Evolutionary conservation across 108 stramenopile species (phyloP).

Genomic region (Licmophora abbreviata): DNA sequence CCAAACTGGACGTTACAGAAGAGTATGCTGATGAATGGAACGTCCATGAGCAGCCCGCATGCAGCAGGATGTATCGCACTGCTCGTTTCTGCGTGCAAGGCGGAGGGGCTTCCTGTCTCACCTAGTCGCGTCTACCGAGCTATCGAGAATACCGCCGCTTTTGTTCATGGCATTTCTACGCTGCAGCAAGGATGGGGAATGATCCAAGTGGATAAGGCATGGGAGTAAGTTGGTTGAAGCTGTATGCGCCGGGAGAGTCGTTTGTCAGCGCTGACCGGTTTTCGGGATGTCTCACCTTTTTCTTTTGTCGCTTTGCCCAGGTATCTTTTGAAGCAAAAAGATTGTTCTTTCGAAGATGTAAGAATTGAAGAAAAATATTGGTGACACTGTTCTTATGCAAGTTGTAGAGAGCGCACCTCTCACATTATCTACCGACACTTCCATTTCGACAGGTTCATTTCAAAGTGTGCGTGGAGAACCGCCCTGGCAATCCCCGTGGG

Average conservation of each 20-base stretch:
- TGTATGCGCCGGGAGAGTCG: neutral
- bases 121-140: slow-evolving; percentile 59
- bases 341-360: no score
- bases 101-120: slow-evolving; percentile 35
- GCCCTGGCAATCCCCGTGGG: slow-evolving; percentile 36
- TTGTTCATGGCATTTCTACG: slow-evolving; percentile 4
- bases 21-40: slow-evolving; percentile 83
- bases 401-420: no score
- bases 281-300: no score
- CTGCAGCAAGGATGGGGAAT: slow-evolving; percentile 67
- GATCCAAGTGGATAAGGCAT: slow-evolving; percentile 57
- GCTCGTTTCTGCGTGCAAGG: slow-evolving; percentile 66
- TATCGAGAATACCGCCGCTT: slow-evolving; percentile 62
- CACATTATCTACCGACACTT: neutral
- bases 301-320: no score
- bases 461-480: slow-evolving; percentile 28
- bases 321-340: no score
- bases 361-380: no score
- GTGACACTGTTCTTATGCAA: no score
- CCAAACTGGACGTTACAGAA: slow-evolving; percentile 77
- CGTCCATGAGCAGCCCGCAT: slow-evolving; percentile 74
- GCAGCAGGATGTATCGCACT: slow-evolving; percentile 77
- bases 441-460: slow-evolving; percentile 15
- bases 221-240: slow-evolving; percentile 20
- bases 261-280: no score